Evolutionary conservation across 192 early-diverging fungal species (phyloP), one percentile per base, ranked within the genome.

Genomic region (Coemansia reversa): DNA sequence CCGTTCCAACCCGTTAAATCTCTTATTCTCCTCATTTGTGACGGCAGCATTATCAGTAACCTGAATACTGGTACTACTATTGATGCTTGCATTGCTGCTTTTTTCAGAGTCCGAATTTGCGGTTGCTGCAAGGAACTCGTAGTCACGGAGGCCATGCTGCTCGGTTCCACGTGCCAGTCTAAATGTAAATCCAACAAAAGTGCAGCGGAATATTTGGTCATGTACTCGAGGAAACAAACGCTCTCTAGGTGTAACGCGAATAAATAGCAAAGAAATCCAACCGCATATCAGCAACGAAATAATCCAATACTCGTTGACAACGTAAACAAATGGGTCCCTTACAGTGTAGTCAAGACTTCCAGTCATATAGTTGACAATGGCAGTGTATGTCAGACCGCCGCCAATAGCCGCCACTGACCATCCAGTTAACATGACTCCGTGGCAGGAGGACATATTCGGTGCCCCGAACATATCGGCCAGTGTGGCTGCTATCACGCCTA

Each of bases 391-490:
- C 53, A 92, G 72, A 11, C 88, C 89, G 48, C 91, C 91, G 20
- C 83, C 86, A 19, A 92, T 86, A n/a, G 86, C 87, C 4, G 83
- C 89, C 28, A 86, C 76, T 12, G 91, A 88, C 89, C 91, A 92
- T 2, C 88, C 89, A 0, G 88, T 90, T 27, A 92, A 82, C 25
- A 91, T 90, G 27, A 92, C 77, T 7, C 91, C 91, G 61, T 92
- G 89, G 32, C 87, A 86, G 0, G 86, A 83, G 0, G 87, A 84
- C 69, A 89, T 86, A 75, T 92, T 92, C 24, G 86, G 79, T n/a
- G 86, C 83, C n/a, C 88, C 88, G 72, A 92, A 92, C 85, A 89
- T 87, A 62, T 92, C 91, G 12, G 88, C 84, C 29, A 92, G 66
- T 66, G 88, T 89, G 7, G 89, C 88, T 1, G 89, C 88, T 60